A percentile compares a stretch with the other conserved stretches of the same genome.
Evolutionary conservation across 1,139 yeast genomes (phyloP).

Genomic region (Taphrina confusa): DNA sequence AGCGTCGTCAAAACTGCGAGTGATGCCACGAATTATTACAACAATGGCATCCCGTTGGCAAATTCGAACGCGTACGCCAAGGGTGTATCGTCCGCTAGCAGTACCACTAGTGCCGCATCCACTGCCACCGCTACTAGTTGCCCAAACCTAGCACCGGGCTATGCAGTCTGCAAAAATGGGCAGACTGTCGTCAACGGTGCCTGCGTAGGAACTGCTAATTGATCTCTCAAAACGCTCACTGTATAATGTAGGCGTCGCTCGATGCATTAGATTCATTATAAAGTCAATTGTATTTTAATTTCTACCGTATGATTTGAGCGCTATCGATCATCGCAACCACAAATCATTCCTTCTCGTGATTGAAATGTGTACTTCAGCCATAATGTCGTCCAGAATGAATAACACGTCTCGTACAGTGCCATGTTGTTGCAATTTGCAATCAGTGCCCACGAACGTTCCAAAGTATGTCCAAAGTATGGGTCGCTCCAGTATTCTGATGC

Average conservation of each 20-base stretch:
- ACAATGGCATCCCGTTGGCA: constrained; percentile 5
- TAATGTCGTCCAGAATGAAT: not conserved
- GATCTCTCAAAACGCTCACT: too few relatives aligned
- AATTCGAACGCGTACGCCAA: not conserved
- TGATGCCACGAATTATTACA: not conserved
- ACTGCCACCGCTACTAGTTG: constrained; percentile 8
- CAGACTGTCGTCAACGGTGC: constrained; percentile 6
- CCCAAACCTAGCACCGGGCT: constrained; percentile 9
- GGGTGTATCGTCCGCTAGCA: not conserved
- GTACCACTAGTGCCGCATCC: not conserved
- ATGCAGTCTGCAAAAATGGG: constrained; percentile 9
- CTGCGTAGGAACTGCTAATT: too few relatives aligned
- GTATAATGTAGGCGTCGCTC: too few relatives aligned
- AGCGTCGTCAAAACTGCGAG: not conserved
- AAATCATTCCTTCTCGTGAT: not conserved
- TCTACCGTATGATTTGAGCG: too few relatives aligned
- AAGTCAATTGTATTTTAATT: too few relatives aligned
- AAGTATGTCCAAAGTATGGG: not conserved
- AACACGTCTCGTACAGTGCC: not conserved
- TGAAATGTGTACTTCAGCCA: not conserved
- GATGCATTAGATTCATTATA: too few relatives aligned
- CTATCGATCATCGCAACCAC: not conserved
- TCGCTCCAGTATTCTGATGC: not conserved
- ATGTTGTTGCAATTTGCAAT: not conserved
- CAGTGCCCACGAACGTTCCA: not conserved